A percentile compares a stretch with the other conserved stretches of the same genome.
Evolutionary conservation across 495 filamentous ascomycete species (phyloP).

Genomic region (Tirmania nivea): DNA sequence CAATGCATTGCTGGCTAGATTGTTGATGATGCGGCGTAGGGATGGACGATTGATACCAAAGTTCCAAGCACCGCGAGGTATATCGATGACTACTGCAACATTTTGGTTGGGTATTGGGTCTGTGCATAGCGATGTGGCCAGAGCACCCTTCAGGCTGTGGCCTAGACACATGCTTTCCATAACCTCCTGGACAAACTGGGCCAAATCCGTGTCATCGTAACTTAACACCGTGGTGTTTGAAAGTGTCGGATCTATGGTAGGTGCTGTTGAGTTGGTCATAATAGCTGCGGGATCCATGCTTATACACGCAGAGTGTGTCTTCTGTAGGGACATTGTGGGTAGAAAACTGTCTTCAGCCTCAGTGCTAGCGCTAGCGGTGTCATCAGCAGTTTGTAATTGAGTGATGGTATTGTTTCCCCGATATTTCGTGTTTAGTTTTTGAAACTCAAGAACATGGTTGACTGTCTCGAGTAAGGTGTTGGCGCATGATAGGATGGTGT

Average conservation of each 20-base stretch:
- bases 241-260: no score
- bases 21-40: constrained; percentile 55
- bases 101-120: constrained; percentile 10
- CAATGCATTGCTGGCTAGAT: constrained; percentile 61
- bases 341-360: not conserved
- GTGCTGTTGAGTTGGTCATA: no score
- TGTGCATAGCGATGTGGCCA: constrained; percentile 8
- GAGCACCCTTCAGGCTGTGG: constrained; percentile 18
- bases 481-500: constrained; percentile 54
- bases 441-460: constrained; percentile 54
- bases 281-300: no score
- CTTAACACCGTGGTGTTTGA: no score
- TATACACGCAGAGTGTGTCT: no score
- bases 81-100: constrained; percentile 31
- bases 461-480: constrained; percentile 59
- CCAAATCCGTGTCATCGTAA: constrained; percentile 20
- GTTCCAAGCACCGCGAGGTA: constrained; percentile 29
- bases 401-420: constrained; percentile 1
- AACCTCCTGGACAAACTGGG: constrained; percentile 34
- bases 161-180: constrained; percentile 38
- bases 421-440: constrained; percentile 35
- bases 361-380: constrained; percentile 1
- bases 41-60: constrained; percentile 52
- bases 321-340: no score
- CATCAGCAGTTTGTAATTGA: constrained; percentile 1